These are phyloP conservation scores for Mimosa bimucronata DNA, from an alignment of 306 rosid genomes.

Conservation along the genomic window DNA sequence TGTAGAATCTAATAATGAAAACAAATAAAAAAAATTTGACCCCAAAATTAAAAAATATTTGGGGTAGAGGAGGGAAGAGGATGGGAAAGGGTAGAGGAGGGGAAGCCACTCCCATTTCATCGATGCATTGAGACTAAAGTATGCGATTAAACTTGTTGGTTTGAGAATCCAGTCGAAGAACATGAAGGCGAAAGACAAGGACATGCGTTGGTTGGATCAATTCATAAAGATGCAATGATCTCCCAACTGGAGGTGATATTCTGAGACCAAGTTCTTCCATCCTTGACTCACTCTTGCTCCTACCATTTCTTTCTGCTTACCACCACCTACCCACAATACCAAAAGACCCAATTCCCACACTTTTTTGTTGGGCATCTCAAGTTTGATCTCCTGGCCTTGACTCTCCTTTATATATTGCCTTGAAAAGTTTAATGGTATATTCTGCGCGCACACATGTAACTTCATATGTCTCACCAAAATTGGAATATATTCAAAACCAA, in stretches of 20 bases:
- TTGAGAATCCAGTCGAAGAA: not conserved
- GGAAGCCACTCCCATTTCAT: no score
- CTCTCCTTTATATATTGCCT: not conserved
- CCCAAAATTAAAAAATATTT: no score
- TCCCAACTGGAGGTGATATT: not conserved
- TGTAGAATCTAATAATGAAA: no score
- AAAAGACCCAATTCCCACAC: not conserved
- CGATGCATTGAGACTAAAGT: not conserved
- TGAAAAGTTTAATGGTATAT: not conserved
- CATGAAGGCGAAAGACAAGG: not conserved
- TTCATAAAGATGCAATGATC: not conserved
- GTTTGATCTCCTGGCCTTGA: not conserved
- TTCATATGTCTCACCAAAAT: no score
- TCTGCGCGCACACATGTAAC: not conserved
- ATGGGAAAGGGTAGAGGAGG: no score
- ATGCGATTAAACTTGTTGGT: not conserved
- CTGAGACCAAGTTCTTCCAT: not conserved
- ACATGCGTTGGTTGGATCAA: not conserved
- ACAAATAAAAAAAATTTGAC: no score
- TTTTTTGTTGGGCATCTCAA: not conserved
- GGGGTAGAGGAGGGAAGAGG: no score
- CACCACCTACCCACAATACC: not conserved
- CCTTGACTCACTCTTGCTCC: not conserved
- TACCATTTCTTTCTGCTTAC: not conserved
- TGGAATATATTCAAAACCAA: no score